Evolutionary conservation across 2,329 filamentous ascomycete species (phyloP), one percentile per base, ranked within the genome.

Genomic region (Penicillium sp.): DNA sequence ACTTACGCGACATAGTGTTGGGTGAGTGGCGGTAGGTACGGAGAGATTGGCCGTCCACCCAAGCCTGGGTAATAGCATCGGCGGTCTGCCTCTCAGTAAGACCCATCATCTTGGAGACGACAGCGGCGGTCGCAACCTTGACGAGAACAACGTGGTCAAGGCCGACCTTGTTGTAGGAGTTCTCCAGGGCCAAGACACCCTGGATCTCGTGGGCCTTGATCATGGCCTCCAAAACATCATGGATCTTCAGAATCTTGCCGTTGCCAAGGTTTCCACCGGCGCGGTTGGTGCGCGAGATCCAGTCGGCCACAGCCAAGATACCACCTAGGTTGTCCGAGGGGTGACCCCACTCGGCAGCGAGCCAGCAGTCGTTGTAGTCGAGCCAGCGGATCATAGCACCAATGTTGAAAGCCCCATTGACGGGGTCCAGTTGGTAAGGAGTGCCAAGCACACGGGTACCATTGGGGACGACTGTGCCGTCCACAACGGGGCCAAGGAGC

Each of bases 321-420:
- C 93, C 94, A 63, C 94, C 94, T 68, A 99, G 79, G 83, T 99
- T 99, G 82, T 99, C 94, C 5, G 93, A 97, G 61, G 94, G 94
- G 78, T 99, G 94, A 58, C 94, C 94, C 94, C 94, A 99, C 81
- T 99, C 94, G 56, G 94, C 94, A 44, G 93, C 94, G 64, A 97
- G 84, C 94, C 93, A 99, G 86, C 94, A 97, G 85, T 99, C 94
- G 78, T 99, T 99, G 86, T 97, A 99, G 82, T 99, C 94, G 71
- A 99, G 86, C 94, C 94, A 99, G 74, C 94, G 86, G 81, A 99
- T 96, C 89, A 96, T 96, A 71, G 94, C 90, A 70, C 94, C 94
- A 70, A 99, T 97, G 84, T 97, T 97, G 86, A 99, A 97, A 64
- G 94, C 94, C 62, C 89, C 94, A 70, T 93, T 93, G 74, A 97